Conservation (phyloP, 352 stramenopile species). For the Phytophthora hybrid region DNA sequence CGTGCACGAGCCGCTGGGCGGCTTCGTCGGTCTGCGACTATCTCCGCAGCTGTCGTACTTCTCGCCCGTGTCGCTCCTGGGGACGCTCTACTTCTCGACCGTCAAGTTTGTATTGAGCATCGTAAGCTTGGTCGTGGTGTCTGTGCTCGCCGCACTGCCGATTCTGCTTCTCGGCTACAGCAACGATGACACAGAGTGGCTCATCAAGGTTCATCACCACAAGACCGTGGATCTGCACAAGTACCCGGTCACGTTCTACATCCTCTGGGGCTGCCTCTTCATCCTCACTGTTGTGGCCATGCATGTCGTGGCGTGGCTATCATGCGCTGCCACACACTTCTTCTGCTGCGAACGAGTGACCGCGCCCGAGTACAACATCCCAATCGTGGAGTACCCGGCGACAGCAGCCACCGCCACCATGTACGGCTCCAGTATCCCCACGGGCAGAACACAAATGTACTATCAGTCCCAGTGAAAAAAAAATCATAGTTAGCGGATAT, state of each 20-base stretch:
- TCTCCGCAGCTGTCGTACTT: slow-evolving; percentile 60
- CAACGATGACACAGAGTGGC: slow-evolving; percentile 29
- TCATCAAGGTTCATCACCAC: slow-evolving; percentile 37
- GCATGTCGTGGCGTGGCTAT: slow-evolving; percentile 59
- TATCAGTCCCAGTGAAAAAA: slow-evolving; percentile 3
- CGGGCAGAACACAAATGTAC: slow-evolving; percentile 15
- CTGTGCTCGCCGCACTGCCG: slow-evolving; percentile 45
- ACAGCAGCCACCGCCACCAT: slow-evolving; percentile 10
- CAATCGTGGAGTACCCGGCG: slow-evolving; percentile 42
- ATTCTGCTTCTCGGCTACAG: slow-evolving; percentile 27
- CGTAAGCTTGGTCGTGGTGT: slow-evolving; percentile 47
- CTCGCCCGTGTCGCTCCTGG: slow-evolving; percentile 68
- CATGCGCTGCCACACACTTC: slow-evolving; percentile 59
- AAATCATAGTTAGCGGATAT: background rate
- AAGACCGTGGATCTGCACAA: slow-evolving; percentile 42
- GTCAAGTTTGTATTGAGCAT: slow-evolving; percentile 74
- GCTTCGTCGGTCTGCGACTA: slow-evolving; percentile 49
- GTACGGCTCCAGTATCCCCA: slow-evolving; percentile 29
- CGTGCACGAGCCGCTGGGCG: slow-evolving; percentile 44
- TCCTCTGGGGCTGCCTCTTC: slow-evolving; percentile 56
- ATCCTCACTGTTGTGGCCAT: slow-evolving; percentile 63
- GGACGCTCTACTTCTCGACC: slow-evolving; percentile 67
- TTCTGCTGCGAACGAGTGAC: slow-evolving; percentile 74
- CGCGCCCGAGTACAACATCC: slow-evolving; percentile 57
- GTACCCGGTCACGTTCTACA: slow-evolving; percentile 51